phyloP scores from a whole-genome alignment of 305 asterid species.

The Fraxinus sp. region DNA sequence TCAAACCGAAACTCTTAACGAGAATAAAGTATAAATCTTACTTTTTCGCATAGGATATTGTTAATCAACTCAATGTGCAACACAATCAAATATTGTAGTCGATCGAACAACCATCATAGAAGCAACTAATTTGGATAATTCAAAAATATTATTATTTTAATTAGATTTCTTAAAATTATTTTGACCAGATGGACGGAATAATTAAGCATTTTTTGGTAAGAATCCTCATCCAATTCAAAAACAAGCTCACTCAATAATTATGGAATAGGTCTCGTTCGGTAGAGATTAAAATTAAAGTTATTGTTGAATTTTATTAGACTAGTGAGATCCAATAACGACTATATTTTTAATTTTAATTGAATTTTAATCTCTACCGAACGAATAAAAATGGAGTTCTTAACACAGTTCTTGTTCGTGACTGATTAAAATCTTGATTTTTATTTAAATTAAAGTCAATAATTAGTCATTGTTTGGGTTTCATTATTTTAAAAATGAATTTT shows the following conservation, averaged over 20 bases:
- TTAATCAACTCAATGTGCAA: not conserved
- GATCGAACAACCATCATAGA: not conserved
- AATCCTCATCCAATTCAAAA: not conserved
- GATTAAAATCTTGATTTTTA: too few species aligned
- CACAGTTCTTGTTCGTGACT: too few species aligned
- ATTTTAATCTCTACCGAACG: too few species aligned
- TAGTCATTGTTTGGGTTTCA: too few species aligned
- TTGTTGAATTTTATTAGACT: too few species aligned
- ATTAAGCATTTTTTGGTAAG: not conserved
- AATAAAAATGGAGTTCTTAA: too few species aligned
- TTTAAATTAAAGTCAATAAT: too few species aligned
- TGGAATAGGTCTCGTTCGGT: not conserved
- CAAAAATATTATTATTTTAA: not conserved
- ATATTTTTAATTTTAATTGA: too few species aligned
- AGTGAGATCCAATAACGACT: too few species aligned
- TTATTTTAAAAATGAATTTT: too few species aligned
- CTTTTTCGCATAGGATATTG: not conserved
- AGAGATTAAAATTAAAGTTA: too few species aligned
- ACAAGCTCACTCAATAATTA: conserved; percentile 21
- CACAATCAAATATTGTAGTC: not conserved
- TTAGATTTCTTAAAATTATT: not conserved
- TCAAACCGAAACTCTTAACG: not conserved
- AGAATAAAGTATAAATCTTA: not conserved
- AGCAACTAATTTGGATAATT: not conserved
- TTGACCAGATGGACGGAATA: not conserved